These are phyloP conservation scores for Cutaneotrichosporon dermatis DNA, from an alignment of 1,284 basidiomycete species.

Conservation along the genomic window DNA sequence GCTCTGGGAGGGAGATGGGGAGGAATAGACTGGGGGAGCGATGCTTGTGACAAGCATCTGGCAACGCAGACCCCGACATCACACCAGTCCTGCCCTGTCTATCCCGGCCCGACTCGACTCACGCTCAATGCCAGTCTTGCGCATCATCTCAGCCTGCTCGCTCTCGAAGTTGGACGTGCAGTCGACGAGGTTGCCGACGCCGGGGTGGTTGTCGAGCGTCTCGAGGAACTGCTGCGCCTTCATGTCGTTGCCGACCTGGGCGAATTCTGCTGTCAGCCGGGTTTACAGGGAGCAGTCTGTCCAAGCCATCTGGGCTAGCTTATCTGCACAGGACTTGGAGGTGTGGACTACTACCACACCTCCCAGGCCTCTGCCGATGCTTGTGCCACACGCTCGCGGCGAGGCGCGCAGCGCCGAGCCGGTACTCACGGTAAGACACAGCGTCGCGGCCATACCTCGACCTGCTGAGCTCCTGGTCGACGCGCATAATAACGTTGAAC, in stretches of 20 bases:
- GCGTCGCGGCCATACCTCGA: slow-evolving; percentile 51
- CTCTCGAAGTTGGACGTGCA: slow-evolving; percentile 48
- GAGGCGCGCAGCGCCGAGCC: no score
- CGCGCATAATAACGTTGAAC: slow-evolving; percentile 47
- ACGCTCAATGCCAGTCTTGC: slow-evolving; percentile 28
- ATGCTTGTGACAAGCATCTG: no score
- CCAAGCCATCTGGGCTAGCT: no score
- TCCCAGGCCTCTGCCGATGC: no score
- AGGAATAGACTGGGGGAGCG: no score
- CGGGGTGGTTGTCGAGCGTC: slow-evolving; percentile 50
- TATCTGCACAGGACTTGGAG: no score
- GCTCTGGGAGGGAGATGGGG: no score
- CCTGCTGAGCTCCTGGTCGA: slow-evolving; percentile 42
- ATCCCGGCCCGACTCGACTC: neutral
- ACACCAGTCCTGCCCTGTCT: no score
- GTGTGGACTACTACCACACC: no score
- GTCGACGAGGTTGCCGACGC: slow-evolving; percentile 49
- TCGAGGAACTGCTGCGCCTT: slow-evolving; percentile 50
- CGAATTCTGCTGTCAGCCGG: slow-evolving; percentile 38
- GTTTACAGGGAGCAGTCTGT: neutral
- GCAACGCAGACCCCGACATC: no score
- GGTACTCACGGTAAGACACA: slow-evolving; percentile 46
- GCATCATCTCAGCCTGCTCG: slow-evolving; percentile 49
- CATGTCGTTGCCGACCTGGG: slow-evolving; percentile 51
- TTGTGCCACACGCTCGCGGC: no score